A percentile compares a stretch with the other conserved stretches of the same genome.
These are phyloP conservation scores for Colletotrichum eleusines DNA, from an alignment of 2,329 filamentous ascomycete species.

Conservation along the genomic window DNA sequence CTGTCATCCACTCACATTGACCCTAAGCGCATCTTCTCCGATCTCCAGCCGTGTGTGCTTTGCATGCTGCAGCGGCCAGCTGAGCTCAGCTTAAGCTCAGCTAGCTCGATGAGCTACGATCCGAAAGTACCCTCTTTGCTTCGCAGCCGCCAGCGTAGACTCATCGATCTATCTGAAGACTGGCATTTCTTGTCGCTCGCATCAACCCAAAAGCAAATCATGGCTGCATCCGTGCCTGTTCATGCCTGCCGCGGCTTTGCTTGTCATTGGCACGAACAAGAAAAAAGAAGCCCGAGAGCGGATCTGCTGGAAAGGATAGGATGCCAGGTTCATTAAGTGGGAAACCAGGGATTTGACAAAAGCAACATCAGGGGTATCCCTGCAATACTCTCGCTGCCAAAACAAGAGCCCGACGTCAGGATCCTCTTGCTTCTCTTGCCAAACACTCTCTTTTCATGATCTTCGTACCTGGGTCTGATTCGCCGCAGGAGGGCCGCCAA, in stretches of 20 bases:
- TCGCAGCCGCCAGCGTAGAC: slow-evolving; percentile 20
- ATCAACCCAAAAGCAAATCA: slow-evolving; percentile 24
- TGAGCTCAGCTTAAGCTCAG: slow-evolving; percentile 22
- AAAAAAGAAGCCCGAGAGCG: slow-evolving; percentile 42
- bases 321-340: slow-evolving; percentile 44
- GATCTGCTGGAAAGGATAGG: slow-evolving; percentile 44
- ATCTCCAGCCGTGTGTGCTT: slow-evolving; percentile 23
- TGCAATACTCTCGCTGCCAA: slow-evolving; percentile 44
- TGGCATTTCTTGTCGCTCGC: slow-evolving; percentile 12
- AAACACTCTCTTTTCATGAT: slow-evolving; percentile 51
- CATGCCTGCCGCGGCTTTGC: slow-evolving; percentile 32
- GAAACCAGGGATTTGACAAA: slow-evolving; percentile 45
- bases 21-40: slow-evolving; percentile 19
- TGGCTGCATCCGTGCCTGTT: slow-evolving; percentile 30
- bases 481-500: slow-evolving; percentile 42
- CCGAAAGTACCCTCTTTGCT: slow-evolving; percentile 21
- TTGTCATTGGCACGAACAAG: slow-evolving; percentile 30
- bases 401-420: slow-evolving; percentile 46
- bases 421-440: slow-evolving; percentile 48
- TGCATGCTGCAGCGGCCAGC: slow-evolving; percentile 18
- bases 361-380: slow-evolving; percentile 44
- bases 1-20: slow-evolving; percentile 14
- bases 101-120: slow-evolving; percentile 19
- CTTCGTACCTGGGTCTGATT: slow-evolving; percentile 46
- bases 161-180: slow-evolving; percentile 24